These are phyloP conservation scores for Gentiana straminea DNA, from an alignment of 257 asterid species.

Conservation along the genomic window DNA sequence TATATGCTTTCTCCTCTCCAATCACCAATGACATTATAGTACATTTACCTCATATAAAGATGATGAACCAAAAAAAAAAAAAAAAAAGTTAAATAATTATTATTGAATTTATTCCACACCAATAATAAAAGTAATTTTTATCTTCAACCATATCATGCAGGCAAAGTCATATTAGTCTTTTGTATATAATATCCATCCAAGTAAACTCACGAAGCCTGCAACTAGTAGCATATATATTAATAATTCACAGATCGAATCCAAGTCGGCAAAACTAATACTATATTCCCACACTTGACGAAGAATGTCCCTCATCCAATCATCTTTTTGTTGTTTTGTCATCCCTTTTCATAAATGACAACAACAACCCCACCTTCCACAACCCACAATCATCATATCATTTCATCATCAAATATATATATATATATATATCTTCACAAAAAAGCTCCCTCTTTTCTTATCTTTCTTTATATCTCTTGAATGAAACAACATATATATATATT, in stretches of 20 bases:
- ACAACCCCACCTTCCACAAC: slow-evolving; percentile 28
- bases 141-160: slow-evolving; percentile 4
- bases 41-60: no score
- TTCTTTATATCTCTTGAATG: slow-evolving; percentile 10
- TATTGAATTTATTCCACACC: no score
- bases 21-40: no score
- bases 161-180: slow-evolving; percentile 1
- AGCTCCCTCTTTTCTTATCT: slow-evolving; percentile 12
- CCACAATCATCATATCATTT: slow-evolving; percentile 11
- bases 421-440: slow-evolving; percentile 8
- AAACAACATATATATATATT: background rate
- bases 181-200: background rate
- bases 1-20: no score
- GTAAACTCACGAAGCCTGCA: no score
- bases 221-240: slow-evolving; percentile 2
- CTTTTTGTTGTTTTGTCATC: slow-evolving; percentile 24
- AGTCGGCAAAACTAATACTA: slow-evolving; percentile 16
- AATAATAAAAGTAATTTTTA: background rate
- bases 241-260: slow-evolving; percentile 11
- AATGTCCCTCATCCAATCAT: slow-evolving; percentile 34
- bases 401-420: slow-evolving; percentile 11
- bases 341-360: slow-evolving; percentile 12
- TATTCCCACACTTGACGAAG: slow-evolving; percentile 17
- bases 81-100: background rate
- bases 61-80: no score